Evolutionary conservation across 106 monocot species (phyloP).

Genomic region (Gastrodia elata): DNA sequence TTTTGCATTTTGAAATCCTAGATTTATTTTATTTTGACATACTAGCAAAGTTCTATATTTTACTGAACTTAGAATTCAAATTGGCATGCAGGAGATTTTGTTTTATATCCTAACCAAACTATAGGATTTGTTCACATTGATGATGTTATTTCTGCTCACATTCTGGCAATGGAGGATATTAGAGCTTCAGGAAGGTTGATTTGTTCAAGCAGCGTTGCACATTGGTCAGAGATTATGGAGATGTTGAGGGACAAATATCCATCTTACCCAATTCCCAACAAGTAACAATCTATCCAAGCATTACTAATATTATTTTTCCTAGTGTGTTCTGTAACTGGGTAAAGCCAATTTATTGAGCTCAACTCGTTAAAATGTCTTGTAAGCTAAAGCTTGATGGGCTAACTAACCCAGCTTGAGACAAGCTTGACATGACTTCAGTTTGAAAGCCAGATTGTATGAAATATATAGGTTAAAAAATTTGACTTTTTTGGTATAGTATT

Average conservation of each 20-base stretch:
- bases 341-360: too few species aligned
- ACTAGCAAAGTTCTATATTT: too few species aligned
- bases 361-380: too few species aligned
- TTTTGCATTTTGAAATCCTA: too few species aligned
- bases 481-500: too few species aligned
- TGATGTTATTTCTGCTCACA: conserved; percentile 56
- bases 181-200: conserved; percentile 68
- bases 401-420: too few species aligned
- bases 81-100: conserved; percentile 21
- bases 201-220: conserved; percentile 53
- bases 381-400: too few species aligned
- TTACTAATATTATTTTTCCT: neutral
- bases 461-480: too few species aligned
- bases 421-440: too few species aligned
- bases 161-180: conserved; percentile 69
- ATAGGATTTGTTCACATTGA: conserved; percentile 83
- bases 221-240: conserved; percentile 68
- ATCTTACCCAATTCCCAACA: conserved; percentile 30
- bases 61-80: neutral
- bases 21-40: too few species aligned
- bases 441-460: too few species aligned
- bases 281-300: conserved; percentile 13
- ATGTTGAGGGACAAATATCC: conserved; percentile 60
- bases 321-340: too few species aligned
- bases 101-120: conserved; percentile 53